Percentiles rank a stretch among this genome's conserved stretches.
phyloP scores from a whole-genome alignment of 2,329 filamentous ascomycete genomes.

The Shiraia sp. region DNA sequence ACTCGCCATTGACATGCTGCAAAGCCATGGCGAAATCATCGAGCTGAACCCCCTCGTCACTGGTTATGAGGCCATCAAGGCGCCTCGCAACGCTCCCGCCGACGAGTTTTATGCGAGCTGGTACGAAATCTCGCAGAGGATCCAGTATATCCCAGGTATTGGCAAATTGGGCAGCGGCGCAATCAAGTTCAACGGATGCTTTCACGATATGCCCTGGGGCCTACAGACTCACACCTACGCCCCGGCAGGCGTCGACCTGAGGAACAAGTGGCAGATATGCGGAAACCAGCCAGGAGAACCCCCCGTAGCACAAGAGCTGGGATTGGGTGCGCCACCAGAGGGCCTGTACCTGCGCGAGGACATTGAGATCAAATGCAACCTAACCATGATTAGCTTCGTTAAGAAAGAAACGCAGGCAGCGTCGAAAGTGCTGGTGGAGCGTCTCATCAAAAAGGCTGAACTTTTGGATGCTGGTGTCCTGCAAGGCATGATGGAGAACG shows the following conservation, averaged over 20 bases:
- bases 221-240: conserved; percentile 73
- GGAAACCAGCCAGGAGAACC: conserved; percentile 72
- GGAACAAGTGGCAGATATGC: conserved; percentile 69
- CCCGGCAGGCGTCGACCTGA: conserved; percentile 67
- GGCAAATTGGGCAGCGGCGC: conserved; percentile 67
- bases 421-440: conserved; percentile 68
- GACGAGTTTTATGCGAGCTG: conserved; percentile 75
- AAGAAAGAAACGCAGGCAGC: conserved; percentile 69
- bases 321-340: conserved; percentile 65
- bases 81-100: conserved; percentile 67
- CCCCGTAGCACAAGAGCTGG: conserved; percentile 65
- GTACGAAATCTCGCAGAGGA: conserved; percentile 73
- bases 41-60: conserved; percentile 71
- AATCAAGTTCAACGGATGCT: conserved; percentile 71
- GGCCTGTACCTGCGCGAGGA: conserved; percentile 72
- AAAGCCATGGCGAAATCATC: conserved; percentile 72
- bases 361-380: conserved; percentile 71
- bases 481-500: conserved; percentile 69
- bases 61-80: conserved; percentile 64
- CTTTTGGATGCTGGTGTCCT: conserved; percentile 68
- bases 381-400: conserved; percentile 67
- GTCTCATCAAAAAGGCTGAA: conserved; percentile 73
- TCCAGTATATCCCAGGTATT: conserved; percentile 69
- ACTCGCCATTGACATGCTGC: conserved; percentile 72
- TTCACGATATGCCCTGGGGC: conserved; percentile 73